phyloP scores from a whole-genome alignment of 108 stramenopile genomes.

The Nitzschia inconspicua region DNA sequence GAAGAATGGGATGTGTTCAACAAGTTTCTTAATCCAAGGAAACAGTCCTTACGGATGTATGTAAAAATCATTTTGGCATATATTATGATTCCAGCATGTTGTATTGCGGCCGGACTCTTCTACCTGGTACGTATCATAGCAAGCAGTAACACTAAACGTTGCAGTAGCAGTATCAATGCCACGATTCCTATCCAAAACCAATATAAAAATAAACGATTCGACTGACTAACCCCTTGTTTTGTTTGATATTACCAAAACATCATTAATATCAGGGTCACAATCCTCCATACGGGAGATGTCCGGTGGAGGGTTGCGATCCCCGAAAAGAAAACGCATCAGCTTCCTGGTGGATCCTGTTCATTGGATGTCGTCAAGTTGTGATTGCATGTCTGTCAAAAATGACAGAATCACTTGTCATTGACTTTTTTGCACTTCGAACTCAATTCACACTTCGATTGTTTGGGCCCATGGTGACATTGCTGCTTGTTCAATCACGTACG shows the following conservation, averaged over 20 bases:
- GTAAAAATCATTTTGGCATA: not conserved
- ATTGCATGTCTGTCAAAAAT: conserved; percentile 16
- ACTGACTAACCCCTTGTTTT: too few species aligned
- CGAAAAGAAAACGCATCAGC: too few species aligned
- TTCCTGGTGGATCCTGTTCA: conserved; percentile 24
- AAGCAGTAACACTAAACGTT: too few species aligned
- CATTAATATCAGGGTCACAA: too few species aligned
- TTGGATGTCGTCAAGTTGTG: conserved; percentile 17
- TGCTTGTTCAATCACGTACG: conserved; percentile 32
- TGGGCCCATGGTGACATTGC: conserved; percentile 18
- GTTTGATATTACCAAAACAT: too few species aligned
- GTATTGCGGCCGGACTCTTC: conserved; percentile 23
- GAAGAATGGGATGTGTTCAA: conserved; percentile 13
- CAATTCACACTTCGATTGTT: not conserved
- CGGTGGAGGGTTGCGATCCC: too few species aligned
- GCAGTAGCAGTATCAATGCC: too few species aligned
- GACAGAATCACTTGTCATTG: conserved; percentile 23
- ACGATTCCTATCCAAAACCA: too few species aligned
- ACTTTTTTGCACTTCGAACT: conserved; percentile 22
- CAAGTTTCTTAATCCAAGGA: conserved; percentile 7
- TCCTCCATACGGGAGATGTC: too few species aligned
- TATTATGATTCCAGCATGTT: conserved; percentile 23
- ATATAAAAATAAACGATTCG: too few species aligned
- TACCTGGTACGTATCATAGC: too few species aligned
- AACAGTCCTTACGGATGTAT: not conserved